A percentile compares a stretch with the other conserved stretches of the same genome.
These are phyloP conservation scores for Phylloporus sp. DNA, from an alignment of 768 basidiomycete species.

Conservation along the genomic window DNA sequence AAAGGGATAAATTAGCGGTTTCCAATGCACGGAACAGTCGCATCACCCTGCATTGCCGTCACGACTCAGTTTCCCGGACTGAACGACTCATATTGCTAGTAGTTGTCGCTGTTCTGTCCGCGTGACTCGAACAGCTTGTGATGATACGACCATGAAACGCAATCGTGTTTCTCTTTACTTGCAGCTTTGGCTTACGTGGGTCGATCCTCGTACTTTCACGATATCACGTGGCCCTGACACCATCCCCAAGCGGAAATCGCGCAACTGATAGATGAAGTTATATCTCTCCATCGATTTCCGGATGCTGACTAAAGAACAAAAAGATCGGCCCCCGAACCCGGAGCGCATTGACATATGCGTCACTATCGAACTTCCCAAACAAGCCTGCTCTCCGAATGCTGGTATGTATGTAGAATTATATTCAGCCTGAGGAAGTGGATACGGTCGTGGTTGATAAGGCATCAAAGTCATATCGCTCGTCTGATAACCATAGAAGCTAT, in stretches of 20 bases:
- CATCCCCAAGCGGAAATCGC: not conserved
- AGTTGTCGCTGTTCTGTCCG: not conserved
- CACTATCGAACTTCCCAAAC: constrained; percentile 6
- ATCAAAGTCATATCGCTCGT: constrained; percentile 17
- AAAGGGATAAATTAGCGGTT: constrained; percentile 17
- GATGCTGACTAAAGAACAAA: constrained; percentile 8
- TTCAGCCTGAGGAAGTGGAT: not conserved
- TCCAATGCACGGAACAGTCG: constrained; percentile 8
- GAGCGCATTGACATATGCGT: not conserved
- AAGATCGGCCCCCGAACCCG: constrained; percentile 1
- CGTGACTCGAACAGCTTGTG: too few relatives aligned
- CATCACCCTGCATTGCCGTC: constrained; percentile 11
- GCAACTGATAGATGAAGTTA: constrained; percentile 7
- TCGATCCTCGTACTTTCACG: constrained; percentile 1
- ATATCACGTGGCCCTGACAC: constrained; percentile 1
- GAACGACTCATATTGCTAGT: constrained; percentile 5
- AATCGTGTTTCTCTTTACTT: not conserved
- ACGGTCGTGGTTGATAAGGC: constrained; percentile 11
- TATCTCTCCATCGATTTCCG: not conserved
- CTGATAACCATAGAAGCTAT: constrained; percentile 10
- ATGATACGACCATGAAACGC: too few relatives aligned
- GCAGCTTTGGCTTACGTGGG: not conserved
- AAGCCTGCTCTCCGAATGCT: not conserved
- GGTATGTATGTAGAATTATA: not conserved
- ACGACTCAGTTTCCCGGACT: constrained; percentile 8